A percentile compares a stretch with the other conserved stretches of the same genome.
phyloP scores from a whole-genome alignment of 257 asterid genomes.

The Solanum neorickii region DNA sequence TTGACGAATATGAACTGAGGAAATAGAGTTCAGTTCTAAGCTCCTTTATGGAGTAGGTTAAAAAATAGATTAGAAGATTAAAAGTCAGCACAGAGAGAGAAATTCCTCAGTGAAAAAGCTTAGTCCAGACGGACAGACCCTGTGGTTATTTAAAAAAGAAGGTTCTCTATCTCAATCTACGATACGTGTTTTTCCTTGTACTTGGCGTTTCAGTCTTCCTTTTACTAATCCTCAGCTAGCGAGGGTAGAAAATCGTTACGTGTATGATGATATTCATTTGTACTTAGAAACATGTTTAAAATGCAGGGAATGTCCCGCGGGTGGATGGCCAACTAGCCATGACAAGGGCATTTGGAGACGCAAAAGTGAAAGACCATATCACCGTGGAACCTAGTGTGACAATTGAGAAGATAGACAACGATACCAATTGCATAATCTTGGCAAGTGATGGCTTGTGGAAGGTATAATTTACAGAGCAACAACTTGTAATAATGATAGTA shows the following conservation, averaged over 20 bases:
- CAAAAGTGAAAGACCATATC: conserved; percentile 32
- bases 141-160: neutral
- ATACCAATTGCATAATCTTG: conserved; percentile 16
- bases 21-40: neutral
- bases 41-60: neutral
- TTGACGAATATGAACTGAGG: neutral
- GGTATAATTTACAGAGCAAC: conserved; percentile 4
- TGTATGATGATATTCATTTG: neutral
- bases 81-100: neutral
- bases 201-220: neutral
- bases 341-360: conserved; percentile 55
- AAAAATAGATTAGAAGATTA: neutral
- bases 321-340: conserved; percentile 45
- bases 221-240: neutral
- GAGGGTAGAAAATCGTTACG: neutral
- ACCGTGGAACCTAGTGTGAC: conserved; percentile 23
- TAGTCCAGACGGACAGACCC: neutral
- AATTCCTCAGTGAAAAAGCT: neutral
- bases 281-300: neutral
- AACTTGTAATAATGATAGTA: neutral
- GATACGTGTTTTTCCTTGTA: neutral
- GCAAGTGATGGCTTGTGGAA: conserved; percentile 64
- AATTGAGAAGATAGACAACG: conserved; percentile 4
- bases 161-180: neutral
- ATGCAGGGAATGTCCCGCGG: conserved; percentile 26